Percentiles rank a stretch among this genome's conserved stretches.
Evolutionary conservation across 805 yeast genomes (phyloP).

Genomic region (Tetrapisispora taiwanensis): DNA sequence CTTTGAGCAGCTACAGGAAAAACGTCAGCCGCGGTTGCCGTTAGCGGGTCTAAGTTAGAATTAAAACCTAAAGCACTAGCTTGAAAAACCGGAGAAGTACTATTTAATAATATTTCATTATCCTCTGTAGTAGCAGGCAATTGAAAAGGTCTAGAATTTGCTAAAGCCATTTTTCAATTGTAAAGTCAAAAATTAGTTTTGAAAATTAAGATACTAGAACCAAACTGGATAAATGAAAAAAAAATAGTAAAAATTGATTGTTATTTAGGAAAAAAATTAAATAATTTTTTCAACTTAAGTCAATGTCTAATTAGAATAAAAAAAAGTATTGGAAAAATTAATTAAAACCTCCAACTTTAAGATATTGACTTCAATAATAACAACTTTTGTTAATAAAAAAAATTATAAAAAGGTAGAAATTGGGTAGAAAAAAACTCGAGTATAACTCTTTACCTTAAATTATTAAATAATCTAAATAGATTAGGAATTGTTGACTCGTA

Average conservation of each 20-base stretch:
- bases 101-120: conserved; percentile 24
- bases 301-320: not conserved
- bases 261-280: not conserved
- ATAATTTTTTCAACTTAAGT: not conserved
- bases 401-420: not conserved
- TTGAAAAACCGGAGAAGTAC: conserved; percentile 27
- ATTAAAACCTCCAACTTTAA: conserved; percentile 5
- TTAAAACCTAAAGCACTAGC: conserved; percentile 20
- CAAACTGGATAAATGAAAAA: not conserved
- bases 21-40: conserved; percentile 3
- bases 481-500: not conserved
- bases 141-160: conserved; percentile 55
- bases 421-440: not conserved
- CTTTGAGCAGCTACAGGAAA: not conserved
- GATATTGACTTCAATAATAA: not conserved
- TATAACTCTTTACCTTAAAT: not conserved
- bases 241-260: not conserved
- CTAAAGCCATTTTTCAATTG: conserved; percentile 42
- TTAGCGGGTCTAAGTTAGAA: conserved; percentile 4
- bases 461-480: not conserved
- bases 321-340: conserved; percentile 4
- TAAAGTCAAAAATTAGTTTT: not conserved
- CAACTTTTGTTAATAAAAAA: not conserved
- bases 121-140: conserved; percentile 34
- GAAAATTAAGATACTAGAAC: too few relatives aligned